phyloP scores from a whole-genome alignment of 2,329 filamentous ascomycete species.

The Dothideomycetes sp. region DNA sequence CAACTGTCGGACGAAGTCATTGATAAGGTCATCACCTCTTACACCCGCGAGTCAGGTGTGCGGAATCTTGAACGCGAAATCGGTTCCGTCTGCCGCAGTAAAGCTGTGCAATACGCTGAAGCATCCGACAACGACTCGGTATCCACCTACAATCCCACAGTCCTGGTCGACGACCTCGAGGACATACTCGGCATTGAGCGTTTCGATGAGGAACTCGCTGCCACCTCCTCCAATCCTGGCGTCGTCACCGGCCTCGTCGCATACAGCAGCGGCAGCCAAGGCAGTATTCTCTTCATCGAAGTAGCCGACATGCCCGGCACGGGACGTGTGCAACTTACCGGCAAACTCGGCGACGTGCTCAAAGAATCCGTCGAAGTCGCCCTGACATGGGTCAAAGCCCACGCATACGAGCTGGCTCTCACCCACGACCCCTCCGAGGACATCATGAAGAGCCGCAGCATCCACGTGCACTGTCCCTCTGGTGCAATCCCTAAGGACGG shows the following conservation, averaged over 20 bases:
- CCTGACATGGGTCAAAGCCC: conserved; percentile 91
- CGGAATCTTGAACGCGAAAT: conserved; percentile 94
- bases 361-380: conserved; percentile 97
- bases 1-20: conserved; percentile 71
- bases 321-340: conserved; percentile 86
- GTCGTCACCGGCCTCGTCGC: conserved; percentile 94
- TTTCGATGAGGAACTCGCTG: conserved; percentile 91
- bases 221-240: conserved; percentile 69
- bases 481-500: conserved; percentile 94
- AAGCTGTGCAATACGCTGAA: conserved; percentile 90
- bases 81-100: conserved; percentile 84
- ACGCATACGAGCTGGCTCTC: conserved; percentile 82
- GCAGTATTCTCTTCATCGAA: conserved; percentile 96
- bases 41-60: conserved; percentile 92
- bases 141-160: conserved; percentile 55
- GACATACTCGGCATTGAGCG: conserved; percentile 84
- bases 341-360: conserved; percentile 89
- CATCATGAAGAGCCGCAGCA: conserved; percentile 88
- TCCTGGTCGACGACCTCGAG: conserved; percentile 75
- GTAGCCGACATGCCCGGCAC: conserved; percentile 93
- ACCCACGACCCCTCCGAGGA: conserved; percentile 72
- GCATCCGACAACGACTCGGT: conserved; percentile 63
- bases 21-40: conserved; percentile 89
- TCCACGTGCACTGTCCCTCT: conserved; percentile 92
- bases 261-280: conserved; percentile 84